Base-by-base conservation (phyloP, 257 asterid species). In the Jaltomata sinuosa region DNA sequence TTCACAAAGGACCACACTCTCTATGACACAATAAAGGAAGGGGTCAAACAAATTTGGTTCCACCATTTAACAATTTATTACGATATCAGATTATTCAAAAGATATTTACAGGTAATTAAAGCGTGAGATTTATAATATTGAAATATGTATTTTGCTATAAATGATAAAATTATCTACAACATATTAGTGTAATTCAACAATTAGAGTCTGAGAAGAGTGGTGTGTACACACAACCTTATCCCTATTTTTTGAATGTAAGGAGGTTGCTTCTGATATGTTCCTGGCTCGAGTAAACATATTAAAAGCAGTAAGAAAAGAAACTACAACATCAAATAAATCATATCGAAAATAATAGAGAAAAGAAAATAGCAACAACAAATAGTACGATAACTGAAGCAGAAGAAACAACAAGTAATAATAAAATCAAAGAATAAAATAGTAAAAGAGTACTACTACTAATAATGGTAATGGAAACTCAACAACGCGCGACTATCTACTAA, bases 1-100 rank as follows among this genome's bases (percentile, higher is more conserved):
- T n/a, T 72, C 55, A 72, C 1, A n/a, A 42, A 72, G 80, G 80
- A 72, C 55, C 80, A 72, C 55, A 40, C 19, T 40, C 15, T 42
- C 7, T 42, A 12, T 42, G 55, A 72, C n/a, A 12, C 18, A 42
- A 72, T n/a, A 72, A 72, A 40, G 55, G 2, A 5, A n/a, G 34
- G 32, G 54, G 79, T 5, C 79, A 34, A 71, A n/a, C 50, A 38
- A 38, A 38, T 71, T 6, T 40, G 79, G 11, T 69, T 69, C 16
- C 53, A 38, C 53, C 11, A 21, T 5, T 38, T 11, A 32, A 19
- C 47, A n/a, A 69, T 34, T 69, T 61, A 11, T 25, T 29, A 21
- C 3, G 4, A 2, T 55, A 55, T 55, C 27, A 55, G 5, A 55
- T 21, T 5, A 55, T 7, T 54, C 11, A 19, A 54, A 54, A 6